Conservation (phyloP, 2,329 filamentous ascomycete species). For the Calonectria pauciramosa region DNA sequence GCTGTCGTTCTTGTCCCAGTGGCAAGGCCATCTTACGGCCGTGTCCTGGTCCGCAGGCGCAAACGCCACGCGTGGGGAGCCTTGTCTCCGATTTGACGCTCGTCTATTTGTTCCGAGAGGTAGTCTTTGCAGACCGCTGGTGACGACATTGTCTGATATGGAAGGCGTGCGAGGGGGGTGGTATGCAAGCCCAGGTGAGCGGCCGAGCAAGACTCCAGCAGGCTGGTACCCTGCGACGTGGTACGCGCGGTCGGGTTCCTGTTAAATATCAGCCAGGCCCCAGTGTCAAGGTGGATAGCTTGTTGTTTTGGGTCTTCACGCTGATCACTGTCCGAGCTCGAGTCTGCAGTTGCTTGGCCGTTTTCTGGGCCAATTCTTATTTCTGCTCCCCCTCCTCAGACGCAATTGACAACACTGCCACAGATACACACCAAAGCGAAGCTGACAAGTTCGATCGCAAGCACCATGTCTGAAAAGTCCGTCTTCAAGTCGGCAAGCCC, state of each 20-base stretch:
- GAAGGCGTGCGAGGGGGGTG: constrained; percentile 27
- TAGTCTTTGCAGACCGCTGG: constrained; percentile 13
- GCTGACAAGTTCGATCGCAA: background rate
- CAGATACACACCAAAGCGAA: background rate
- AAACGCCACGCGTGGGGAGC: constrained; percentile 29
- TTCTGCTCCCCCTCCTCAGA: background rate
- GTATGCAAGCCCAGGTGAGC: constrained; percentile 19
- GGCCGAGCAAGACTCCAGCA: constrained; percentile 15
- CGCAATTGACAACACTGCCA: background rate
- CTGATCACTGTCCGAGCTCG: constrained; percentile 1
- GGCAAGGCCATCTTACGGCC: constrained; percentile 8
- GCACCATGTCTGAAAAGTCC: constrained; percentile 47
- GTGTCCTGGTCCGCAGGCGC: background rate
- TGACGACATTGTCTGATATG: constrained; percentile 31
- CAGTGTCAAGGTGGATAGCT: constrained; percentile 18
- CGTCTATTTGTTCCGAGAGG: constrained; percentile 28
- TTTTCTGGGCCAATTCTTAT: constrained; percentile 1
- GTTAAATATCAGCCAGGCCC: constrained; percentile 33
- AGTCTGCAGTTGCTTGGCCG: background rate
- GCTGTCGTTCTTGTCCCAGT: constrained; percentile 4
- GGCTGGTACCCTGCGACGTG: constrained; percentile 28
- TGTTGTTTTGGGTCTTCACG: constrained; percentile 8
- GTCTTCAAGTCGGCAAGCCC: constrained; percentile 34
- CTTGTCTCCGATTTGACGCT: constrained; percentile 7
- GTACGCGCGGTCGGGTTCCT: constrained; percentile 31